Evolutionary conservation across 1,284 basidiomycete species (phyloP), one percentile per base, ranked within the genome.

Genomic region (Puccinia polysora): DNA sequence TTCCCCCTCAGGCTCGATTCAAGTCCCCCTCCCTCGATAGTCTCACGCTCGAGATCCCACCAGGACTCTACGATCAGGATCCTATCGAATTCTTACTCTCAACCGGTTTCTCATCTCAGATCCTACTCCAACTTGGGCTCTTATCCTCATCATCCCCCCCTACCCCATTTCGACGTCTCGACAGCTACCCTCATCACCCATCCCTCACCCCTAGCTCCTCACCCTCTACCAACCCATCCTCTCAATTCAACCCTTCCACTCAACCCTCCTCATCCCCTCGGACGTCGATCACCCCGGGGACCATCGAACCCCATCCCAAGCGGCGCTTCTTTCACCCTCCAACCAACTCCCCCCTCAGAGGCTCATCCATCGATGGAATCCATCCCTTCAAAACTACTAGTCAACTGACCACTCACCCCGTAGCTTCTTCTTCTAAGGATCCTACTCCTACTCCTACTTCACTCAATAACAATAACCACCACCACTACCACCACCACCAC

Each of bases 1-100:
- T 34, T 28, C n/a, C 40, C 43, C 2, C 52, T 58, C n/a, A 50
- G 65, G 18, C 40, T 72, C 40, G 68, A 65, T 15, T 25, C 45
- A 14, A 53, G 20, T 2, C 45, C 40, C 30, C 65, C n/a, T n/a
- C n/a, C n/a, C n/a, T n/a, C n/a, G n/a, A n/a, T n/a, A n/a, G n/a
- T n/a, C n/a, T n/a, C n/a, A n/a, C n/a, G n/a, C n/a, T n/a, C n/a
- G n/a, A n/a, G n/a, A n/a, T n/a, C n/a, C n/a, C n/a, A n/a, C n/a
- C n/a, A n/a, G n/a, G n/a, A n/a, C n/a, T n/a, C n/a, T n/a, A n/a
- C n/a, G n/a, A n/a, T n/a, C n/a, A n/a, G n/a, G n/a, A n/a, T n/a
- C n/a, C n/a, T n/a, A n/a, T n/a, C n/a, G n/a, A n/a, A n/a, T n/a
- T n/a, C n/a, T n/a, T n/a, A n/a, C n/a, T n/a, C n/a, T n/a, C n/a